Conservation (phyloP, 495 filamentous ascomycete genomes). For the Amphirosellinia nigrospora region DNA sequence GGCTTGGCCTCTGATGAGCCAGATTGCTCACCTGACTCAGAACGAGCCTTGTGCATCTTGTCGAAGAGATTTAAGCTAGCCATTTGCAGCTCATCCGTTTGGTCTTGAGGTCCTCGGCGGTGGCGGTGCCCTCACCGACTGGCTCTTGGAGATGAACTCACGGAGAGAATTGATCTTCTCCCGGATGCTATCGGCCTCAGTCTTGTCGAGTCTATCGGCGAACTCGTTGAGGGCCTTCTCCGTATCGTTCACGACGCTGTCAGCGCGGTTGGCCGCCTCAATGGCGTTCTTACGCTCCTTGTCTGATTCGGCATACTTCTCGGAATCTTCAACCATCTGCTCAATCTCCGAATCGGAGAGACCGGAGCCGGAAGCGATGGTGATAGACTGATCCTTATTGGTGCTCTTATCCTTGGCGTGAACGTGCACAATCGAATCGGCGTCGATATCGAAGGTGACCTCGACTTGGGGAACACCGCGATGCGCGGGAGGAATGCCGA, state of each 20-base stretch:
- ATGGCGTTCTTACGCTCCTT: constrained; percentile 97
- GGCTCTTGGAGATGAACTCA: constrained; percentile 92
- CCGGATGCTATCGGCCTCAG: constrained; percentile 86
- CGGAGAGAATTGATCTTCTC: constrained; percentile 92
- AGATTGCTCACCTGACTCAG: constrained; percentile 62
- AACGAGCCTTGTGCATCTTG: constrained; percentile 98
- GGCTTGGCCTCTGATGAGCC: constrained; percentile 75
- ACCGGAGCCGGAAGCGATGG: constrained; percentile 97
- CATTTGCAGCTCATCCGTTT: constrained; percentile 97
- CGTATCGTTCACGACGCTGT: constrained; percentile 95
- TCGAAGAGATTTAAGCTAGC: constrained; percentile 96
- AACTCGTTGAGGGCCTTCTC: constrained; percentile 98
- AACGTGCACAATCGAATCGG: constrained; percentile 98
- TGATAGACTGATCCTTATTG: constrained; percentile 99
- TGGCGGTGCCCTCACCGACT: constrained; percentile 84
- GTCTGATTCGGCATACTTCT: constrained; percentile 93
- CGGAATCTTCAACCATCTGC: constrained; percentile 95
- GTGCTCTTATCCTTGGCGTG: constrained; percentile 99
- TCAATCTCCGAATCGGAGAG: constrained; percentile 94
- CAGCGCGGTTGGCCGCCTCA: constrained; percentile 94
- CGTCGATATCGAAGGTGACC: constrained; percentile 99
- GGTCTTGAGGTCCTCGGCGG: constrained; percentile 90
- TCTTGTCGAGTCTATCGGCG: constrained; percentile 94
- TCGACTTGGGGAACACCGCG: constrained; percentile 97
- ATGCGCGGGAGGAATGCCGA: constrained; percentile 96